These are phyloP conservation scores for Straminergon stramineum DNA, from an alignment of 225 moss, liverwort and hornwort genomes.

Conservation along the genomic window DNA sequence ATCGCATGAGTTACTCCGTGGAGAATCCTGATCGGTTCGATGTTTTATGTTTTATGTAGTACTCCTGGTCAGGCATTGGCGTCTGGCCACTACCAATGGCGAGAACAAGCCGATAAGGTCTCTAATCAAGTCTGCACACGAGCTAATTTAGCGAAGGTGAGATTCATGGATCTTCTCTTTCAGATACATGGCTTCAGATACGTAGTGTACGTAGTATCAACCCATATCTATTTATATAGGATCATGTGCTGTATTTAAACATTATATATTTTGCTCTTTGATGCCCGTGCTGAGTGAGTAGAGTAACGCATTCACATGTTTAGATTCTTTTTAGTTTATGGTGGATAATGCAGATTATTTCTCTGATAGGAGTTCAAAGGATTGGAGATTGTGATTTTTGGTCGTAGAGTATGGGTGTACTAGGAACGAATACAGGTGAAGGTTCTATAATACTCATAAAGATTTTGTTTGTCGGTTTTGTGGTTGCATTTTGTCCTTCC, in stretches of 20 bases:
- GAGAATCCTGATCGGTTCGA: neutral
- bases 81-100: constrained; percentile 43
- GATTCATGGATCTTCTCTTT: neutral
- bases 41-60: constrained; percentile 22
- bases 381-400: neutral
- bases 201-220: neutral
- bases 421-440: neutral
- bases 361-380: neutral
- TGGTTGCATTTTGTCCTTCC: constrained; percentile 10
- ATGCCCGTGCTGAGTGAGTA: neutral
- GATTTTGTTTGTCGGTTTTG: constrained; percentile 10
- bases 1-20: neutral
- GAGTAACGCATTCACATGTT: neutral
- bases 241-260: neutral
- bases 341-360: neutral
- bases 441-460: constrained; percentile 5
- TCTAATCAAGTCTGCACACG: constrained; percentile 48
- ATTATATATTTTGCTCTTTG: neutral
- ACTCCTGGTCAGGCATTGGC: constrained; percentile 72
- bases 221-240: neutral
- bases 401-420: neutral
- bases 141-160: constrained; percentile 63
- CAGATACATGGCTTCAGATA: neutral
- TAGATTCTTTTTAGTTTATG: neutral
- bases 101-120: constrained; percentile 45